These are phyloP conservation scores for Delphinella strobiligena DNA, from an alignment of 2,329 filamentous ascomycete genomes.

Conservation along the genomic window DNA sequence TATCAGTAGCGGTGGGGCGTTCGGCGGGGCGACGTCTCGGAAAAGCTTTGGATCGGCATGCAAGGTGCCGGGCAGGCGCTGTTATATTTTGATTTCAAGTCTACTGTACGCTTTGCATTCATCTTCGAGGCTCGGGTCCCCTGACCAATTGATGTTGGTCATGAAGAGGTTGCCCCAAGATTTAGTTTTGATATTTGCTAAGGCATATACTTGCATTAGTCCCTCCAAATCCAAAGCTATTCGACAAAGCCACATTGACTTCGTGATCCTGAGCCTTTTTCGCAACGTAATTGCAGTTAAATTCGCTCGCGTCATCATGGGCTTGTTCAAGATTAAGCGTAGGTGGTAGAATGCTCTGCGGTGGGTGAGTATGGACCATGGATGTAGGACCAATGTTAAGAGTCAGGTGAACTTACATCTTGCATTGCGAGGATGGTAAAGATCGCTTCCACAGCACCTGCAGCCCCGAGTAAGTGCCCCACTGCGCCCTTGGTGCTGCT, in stretches of 20 bases:
- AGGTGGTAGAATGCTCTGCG: constrained; percentile 65
- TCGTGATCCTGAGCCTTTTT: constrained; percentile 54
- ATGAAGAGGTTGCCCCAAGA: no score
- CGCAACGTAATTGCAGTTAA: constrained; percentile 78
- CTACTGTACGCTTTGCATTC: no score
- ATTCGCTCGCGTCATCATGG: constrained; percentile 45
- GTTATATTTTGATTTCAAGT: no score
- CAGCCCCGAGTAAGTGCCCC: constrained; percentile 82
- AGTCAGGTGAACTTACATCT: constrained; percentile 50
- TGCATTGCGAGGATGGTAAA: constrained; percentile 71
- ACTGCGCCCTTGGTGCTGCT: constrained; percentile 92
- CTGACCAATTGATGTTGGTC: no score
- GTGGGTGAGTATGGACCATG: constrained; percentile 2
- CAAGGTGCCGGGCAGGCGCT: no score
- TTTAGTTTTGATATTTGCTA: constrained; percentile 35
- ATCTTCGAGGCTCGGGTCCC: no score
- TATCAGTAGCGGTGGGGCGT: no score
- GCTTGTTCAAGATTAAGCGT: constrained; percentile 69
- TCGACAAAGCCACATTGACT: constrained; percentile 69
- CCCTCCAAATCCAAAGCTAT: constrained; percentile 96
- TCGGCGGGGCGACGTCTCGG: no score
- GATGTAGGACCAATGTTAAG: neutral
- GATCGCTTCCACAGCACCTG: constrained; percentile 80
- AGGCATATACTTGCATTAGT: constrained; percentile 90
- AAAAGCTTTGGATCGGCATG: no score